phyloP scores from a whole-genome alignment of 2,329 filamentous ascomycete species.

The Penicillium palitans region DNA sequence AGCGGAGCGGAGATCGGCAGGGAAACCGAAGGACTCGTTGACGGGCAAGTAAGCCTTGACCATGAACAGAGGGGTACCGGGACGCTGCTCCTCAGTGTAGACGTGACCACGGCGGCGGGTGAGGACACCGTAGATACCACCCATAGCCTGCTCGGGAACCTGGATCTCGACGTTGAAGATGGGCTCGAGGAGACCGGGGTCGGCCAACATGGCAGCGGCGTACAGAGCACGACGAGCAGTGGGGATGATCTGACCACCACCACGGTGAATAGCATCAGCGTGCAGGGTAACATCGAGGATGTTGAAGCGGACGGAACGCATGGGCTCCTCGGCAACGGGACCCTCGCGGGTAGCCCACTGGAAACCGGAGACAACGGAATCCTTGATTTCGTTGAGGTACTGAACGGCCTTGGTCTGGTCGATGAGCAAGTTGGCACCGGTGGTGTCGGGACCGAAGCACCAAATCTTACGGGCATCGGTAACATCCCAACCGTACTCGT shows the following conservation, averaged over 20 bases:
- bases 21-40: constrained; percentile 99
- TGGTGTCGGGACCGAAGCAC: constrained; percentile 98
- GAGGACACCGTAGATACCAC: constrained; percentile 99
- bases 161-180: constrained; percentile 99
- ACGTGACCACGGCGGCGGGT: constrained; percentile 98
- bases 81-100: constrained; percentile 96
- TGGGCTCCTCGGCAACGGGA: constrained; percentile 96
- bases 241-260: constrained; percentile 98
- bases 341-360: constrained; percentile 99
- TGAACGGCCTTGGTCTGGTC: constrained; percentile 99
- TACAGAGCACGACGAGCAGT: constrained; percentile 97
- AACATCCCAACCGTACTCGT: constrained; percentile 98
- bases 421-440: constrained; percentile 94
- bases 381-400: constrained; percentile 99
- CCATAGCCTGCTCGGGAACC: constrained; percentile 97
- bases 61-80: constrained; percentile 98
- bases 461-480: constrained; percentile 99
- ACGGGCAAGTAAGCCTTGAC: constrained; percentile 97
- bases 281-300: constrained; percentile 99
- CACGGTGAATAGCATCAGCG: constrained; percentile 99
- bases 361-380: constrained; percentile 99
- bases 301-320: constrained; percentile 98
- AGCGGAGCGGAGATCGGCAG: constrained; percentile 87
- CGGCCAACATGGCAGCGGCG: constrained; percentile 84
- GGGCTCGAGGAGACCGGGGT: constrained; percentile 90